Percentiles rank a stretch among this genome's conserved stretches.
Conservation (phyloP, 2,329 filamentous ascomycete genomes). For the Aspergillus clavatus region DNA sequence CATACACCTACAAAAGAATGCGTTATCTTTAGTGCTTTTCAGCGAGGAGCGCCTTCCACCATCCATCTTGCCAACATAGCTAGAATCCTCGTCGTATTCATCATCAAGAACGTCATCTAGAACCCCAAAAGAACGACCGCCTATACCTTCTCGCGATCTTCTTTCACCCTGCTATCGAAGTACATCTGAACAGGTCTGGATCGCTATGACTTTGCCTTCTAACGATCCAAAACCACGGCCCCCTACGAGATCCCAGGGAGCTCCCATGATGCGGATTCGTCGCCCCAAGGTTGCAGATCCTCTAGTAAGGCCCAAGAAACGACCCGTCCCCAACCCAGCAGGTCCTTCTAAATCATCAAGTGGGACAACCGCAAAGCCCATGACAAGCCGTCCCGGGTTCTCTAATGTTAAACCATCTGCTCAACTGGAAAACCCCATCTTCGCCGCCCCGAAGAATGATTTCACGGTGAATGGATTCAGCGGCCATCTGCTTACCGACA, state of each 20-base stretch:
- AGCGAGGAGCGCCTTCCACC: no score
- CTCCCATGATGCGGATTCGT: slow-evolving; percentile 41
- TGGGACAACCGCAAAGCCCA: slow-evolving; percentile 22
- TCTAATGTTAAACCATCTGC: slow-evolving; percentile 15
- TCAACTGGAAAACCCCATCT: slow-evolving; percentile 17
- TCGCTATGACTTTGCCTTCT: slow-evolving; percentile 34
- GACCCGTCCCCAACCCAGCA: slow-evolving; percentile 24
- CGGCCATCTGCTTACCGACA: slow-evolving; percentile 36
- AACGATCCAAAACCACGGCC: slow-evolving; percentile 45
- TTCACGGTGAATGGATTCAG: slow-evolving; percentile 41
- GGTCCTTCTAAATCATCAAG: slow-evolving; percentile 18
- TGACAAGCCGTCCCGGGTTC: slow-evolving; percentile 19
- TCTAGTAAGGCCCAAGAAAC: slow-evolving; percentile 58
- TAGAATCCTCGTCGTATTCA: no score
- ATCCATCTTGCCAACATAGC: no score
- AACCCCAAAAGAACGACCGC: no score
- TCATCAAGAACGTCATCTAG: no score
- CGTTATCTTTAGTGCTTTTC: background rate
- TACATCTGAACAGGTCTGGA: no score
- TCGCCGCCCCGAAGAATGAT: slow-evolving; percentile 24
- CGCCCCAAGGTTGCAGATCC: slow-evolving; percentile 56
- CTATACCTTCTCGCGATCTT: no score
- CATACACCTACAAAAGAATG: no score
- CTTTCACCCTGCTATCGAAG: no score
- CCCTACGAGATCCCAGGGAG: slow-evolving; percentile 46